These are phyloP conservation scores for Penicillium herquei DNA, from an alignment of 495 filamentous ascomycete species.

Conservation along the genomic window DNA sequence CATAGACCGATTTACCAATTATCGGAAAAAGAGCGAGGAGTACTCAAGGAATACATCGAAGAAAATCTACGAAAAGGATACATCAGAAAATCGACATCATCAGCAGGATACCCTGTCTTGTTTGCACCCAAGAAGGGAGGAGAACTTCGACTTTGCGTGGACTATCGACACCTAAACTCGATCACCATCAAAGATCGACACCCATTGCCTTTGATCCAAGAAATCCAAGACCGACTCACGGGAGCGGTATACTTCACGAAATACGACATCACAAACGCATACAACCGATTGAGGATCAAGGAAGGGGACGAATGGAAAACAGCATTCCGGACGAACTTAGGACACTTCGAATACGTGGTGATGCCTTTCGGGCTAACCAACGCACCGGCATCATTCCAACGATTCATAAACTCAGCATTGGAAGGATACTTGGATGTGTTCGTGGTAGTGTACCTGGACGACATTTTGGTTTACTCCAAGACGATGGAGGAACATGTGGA, in stretches of 20 bases:
- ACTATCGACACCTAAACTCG: slow-evolving; percentile 44
- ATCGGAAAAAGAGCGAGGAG: not conserved
- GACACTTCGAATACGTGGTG: no score
- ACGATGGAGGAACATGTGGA: not conserved
- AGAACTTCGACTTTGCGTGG: slow-evolving; percentile 41
- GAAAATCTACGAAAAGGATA: slow-evolving; percentile 20
- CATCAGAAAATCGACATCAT: slow-evolving; percentile 35
- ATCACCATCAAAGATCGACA: slow-evolving; percentile 45
- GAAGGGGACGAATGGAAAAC: not conserved
- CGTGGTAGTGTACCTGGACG: not conserved
- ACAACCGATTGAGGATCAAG: slow-evolving; percentile 32
- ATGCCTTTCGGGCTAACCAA: no score
- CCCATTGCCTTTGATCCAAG: slow-evolving; percentile 44
- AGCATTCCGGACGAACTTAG: not conserved
- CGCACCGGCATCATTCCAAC: slow-evolving; percentile 7
- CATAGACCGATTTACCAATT: not conserved
- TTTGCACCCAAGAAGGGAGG: slow-evolving; percentile 35
- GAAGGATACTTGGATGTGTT: slow-evolving; percentile 5
- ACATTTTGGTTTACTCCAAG: slow-evolving; percentile 2
- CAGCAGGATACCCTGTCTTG: slow-evolving; percentile 28
- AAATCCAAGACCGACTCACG: slow-evolving; percentile 31
- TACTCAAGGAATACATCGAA: slow-evolving; percentile 1
- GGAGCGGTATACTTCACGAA: slow-evolving; percentile 42
- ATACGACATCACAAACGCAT: slow-evolving; percentile 42
- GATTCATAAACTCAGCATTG: not conserved